Evolutionary conservation across 108 stramenopile species (phyloP).

Genomic region (Discostella pseudostelligera): DNA sequence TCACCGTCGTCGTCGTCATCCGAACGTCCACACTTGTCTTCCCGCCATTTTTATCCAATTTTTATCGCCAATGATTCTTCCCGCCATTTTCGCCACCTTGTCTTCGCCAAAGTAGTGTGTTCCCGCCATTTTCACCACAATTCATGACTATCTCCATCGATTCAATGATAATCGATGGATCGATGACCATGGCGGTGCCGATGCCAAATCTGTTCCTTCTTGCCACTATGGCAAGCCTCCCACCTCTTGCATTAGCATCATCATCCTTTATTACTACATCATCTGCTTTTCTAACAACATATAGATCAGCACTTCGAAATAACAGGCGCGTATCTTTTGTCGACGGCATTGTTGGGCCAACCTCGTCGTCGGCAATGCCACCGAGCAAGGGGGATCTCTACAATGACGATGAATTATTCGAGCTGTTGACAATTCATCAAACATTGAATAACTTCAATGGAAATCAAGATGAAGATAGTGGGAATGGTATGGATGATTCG

Average conservation of each 20-base stretch:
- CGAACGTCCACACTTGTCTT: no score
- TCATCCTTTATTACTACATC: background rate
- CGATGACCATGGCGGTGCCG: background rate
- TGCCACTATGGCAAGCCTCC: background rate
- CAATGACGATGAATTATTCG: conserved; percentile 63
- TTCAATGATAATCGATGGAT: no score
- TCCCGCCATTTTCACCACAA: no score
- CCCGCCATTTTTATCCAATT: no score
- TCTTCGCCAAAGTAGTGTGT: no score
- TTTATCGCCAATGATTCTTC: no score
- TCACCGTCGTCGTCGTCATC: no score
- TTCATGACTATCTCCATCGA: no score
- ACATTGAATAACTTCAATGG: conserved; percentile 36
- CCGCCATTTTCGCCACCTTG: no score
- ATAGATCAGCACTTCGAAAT: background rate
- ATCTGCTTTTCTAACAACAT: conserved; percentile 1
- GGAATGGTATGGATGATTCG: background rate
- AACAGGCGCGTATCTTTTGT: background rate
- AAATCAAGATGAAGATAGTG: conserved; percentile 15
- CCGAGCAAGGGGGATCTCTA: conserved; percentile 67
- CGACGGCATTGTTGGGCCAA: background rate
- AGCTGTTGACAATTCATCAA: conserved; percentile 57
- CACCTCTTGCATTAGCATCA: background rate
- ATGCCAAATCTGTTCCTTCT: background rate
- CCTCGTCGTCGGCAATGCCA: conserved; percentile 6